Evolutionary conservation across 495 filamentous ascomycete species (phyloP), one percentile per base, ranked within the genome.

Genomic region (Xylaria sp.): DNA sequence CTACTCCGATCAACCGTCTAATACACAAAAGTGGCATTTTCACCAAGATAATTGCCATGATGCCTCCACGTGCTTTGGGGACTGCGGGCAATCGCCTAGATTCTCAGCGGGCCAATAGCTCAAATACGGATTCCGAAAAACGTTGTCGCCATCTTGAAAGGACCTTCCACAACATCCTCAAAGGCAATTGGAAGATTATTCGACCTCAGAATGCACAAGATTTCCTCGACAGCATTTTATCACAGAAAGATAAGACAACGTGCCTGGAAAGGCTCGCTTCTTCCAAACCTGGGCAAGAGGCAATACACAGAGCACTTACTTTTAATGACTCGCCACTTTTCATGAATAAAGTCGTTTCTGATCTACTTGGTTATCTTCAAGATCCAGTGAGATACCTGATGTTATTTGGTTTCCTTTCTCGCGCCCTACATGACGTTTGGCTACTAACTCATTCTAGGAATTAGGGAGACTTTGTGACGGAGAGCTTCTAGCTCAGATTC

Each of bases 211-310:
- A 88, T 69, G 86, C 82, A n/a, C 85, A 85, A 50, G 81, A 83
- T 11, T 90, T 93, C 65, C 65, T 93, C 6, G 90, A 93, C 72
- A 87, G 91, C 0, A 73, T 92, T 3, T 81, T 83, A 21, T 78
- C 72, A 15, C 84, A 90, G 71, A 61, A 73, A 1, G 84, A 89
- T 57, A 84, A 77, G 2, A 77, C 81, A 21, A 79, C 76, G 0
- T 90, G 88, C 70, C 77, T 90, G 14, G 85, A 93, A 71, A 83
- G 80, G 35, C 74, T 94, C 15, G 74, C 90, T 9, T 79, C 86
- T 1, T 88, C 81, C 11, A 71, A 77, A 7, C n/a, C 68, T 0
- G 90, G 85, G 0, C 75, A 89, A 14, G 68, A 73, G 21, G 84
- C 87, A 4, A 70, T 93, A 8, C 81, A 85, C 58, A 73, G 72